phyloP scores from a whole-genome alignment of 208 protist species.

The Phytomonas francai region DNA sequence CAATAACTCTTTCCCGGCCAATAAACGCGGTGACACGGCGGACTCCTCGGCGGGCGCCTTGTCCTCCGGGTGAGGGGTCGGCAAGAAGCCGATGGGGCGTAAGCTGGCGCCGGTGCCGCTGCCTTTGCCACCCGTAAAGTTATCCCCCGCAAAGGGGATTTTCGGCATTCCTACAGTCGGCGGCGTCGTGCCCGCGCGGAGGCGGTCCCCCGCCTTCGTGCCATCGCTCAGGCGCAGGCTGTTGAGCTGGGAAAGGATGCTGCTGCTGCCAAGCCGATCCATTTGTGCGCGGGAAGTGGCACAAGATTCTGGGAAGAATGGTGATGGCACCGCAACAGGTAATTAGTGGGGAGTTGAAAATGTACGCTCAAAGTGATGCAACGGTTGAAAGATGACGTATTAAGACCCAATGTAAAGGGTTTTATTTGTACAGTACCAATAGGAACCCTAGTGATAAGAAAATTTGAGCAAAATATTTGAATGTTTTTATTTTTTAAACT shows the following conservation, averaged over 20 bases:
- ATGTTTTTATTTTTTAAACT: background rate
- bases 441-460: background rate
- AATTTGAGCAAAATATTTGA: background rate
- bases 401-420: background rate
- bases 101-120: constrained; percentile 7
- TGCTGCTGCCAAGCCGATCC: constrained; percentile 8
- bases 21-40: background rate
- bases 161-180: constrained; percentile 10
- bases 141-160: no score
- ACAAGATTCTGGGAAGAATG: background rate
- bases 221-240: constrained; percentile 39
- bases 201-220: constrained; percentile 15
- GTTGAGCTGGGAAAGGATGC: constrained; percentile 31
- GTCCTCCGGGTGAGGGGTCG: background rate
- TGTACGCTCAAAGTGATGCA: background rate
- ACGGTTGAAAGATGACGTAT: background rate
- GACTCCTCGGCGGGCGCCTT: background rate
- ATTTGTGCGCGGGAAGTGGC: background rate
- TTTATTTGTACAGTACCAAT: background rate
- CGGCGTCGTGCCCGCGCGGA: constrained; percentile 14
- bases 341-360: background rate
- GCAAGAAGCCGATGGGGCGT: background rate
- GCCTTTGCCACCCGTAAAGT: background rate
- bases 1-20: background rate
- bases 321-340: background rate